Percentiles rank a stretch among this genome's conserved stretches.
Conservation (phyloP, 371 early-diverging fungal species). For the Actinomortierella ambigua region DNA sequence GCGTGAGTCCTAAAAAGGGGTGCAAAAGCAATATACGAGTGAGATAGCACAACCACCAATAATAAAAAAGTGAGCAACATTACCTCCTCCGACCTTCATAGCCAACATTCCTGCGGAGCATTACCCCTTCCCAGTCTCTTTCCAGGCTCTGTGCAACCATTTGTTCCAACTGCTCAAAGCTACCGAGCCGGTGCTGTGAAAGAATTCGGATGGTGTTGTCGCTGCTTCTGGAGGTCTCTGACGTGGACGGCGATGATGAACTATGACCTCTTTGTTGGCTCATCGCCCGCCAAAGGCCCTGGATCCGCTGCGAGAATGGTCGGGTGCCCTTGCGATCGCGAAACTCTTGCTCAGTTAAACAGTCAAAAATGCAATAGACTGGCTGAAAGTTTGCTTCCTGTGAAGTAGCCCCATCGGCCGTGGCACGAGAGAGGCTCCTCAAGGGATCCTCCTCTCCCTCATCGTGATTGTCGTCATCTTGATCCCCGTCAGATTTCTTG, state of each 20-base stretch:
- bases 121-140: slow-evolving; percentile 64
- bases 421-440: slow-evolving; percentile 43
- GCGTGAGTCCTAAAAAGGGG: neutral
- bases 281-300: slow-evolving; percentile 10
- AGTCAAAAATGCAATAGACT: slow-evolving; percentile 62
- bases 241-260: neutral
- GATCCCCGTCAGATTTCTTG: neutral
- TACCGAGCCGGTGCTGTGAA: slow-evolving; percentile 41
- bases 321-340: slow-evolving; percentile 27
- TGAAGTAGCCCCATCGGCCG: neutral
- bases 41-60: neutral
- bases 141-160: slow-evolving; percentile 38
- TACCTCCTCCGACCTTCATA: slow-evolving; percentile 66
- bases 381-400: slow-evolving; percentile 37
- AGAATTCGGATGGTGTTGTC: slow-evolving; percentile 40
- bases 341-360: slow-evolving; percentile 49
- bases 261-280: neutral
- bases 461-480: neutral
- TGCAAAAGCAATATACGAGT: neutral
- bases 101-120: slow-evolving; percentile 53
- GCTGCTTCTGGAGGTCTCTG: neutral
- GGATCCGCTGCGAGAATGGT: slow-evolving; percentile 46
- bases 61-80: slow-evolving; percentile 7
- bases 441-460: slow-evolving; percentile 2
- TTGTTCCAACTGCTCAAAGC: slow-evolving; percentile 32